phyloP scores from a whole-genome alignment of 306 rosid species.

The Dalbergia oliveri region DNA sequence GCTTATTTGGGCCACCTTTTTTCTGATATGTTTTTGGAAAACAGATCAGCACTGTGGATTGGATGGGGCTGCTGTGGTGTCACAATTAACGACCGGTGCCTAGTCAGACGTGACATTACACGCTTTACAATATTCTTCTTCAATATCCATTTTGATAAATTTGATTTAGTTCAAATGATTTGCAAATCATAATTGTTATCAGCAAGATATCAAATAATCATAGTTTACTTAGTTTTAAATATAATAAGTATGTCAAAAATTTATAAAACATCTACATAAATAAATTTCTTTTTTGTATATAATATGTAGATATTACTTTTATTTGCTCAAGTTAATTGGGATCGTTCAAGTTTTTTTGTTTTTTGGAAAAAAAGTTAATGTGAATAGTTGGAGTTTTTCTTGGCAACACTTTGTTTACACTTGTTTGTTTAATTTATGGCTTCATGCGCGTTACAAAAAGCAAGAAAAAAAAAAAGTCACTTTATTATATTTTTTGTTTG shows the following conservation, averaged over 20 bases:
- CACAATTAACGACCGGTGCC: background rate
- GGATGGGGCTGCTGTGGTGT: background rate
- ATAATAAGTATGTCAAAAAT: background rate
- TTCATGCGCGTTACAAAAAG: background rate
- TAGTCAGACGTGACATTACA: background rate
- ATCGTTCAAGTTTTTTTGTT: background rate
- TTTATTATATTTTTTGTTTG: conserved; percentile 18
- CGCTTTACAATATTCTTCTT: conserved; percentile 4
- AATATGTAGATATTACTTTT: background rate
- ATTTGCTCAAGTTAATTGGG: background rate
- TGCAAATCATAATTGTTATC: background rate
- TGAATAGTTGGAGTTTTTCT: too few relatives aligned
- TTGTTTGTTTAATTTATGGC: background rate
- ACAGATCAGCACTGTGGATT: conserved; percentile 29
- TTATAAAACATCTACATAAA: background rate
- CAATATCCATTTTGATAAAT: background rate
- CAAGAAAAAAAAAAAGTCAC: background rate
- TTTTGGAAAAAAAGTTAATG: too few relatives aligned
- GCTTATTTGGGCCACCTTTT: background rate
- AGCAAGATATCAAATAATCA: background rate
- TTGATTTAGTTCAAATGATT: background rate
- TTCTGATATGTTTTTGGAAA: conserved; percentile 32
- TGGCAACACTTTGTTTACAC: too few relatives aligned
- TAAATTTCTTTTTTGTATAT: background rate
- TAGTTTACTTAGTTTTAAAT: background rate